Conservation (phyloP, 2,329 filamentous ascomycete species). For the Talaromyces sp. region DNA sequence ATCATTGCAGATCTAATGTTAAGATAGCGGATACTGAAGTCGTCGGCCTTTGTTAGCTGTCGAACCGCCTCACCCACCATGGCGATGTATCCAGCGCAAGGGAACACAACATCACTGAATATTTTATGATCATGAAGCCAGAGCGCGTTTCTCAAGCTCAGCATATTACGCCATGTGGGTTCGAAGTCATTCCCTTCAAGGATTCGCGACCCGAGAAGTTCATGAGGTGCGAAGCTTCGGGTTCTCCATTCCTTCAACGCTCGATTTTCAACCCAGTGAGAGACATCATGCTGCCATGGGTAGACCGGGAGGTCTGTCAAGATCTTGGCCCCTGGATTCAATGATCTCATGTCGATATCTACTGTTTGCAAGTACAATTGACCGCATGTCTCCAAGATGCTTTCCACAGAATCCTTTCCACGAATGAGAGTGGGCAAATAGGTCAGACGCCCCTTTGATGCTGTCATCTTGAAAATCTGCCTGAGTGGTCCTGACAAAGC, state of each 20-base stretch:
- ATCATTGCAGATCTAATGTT: not conserved
- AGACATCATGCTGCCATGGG: not conserved
- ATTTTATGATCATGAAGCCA: constrained; percentile 22
- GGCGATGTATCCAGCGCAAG: not conserved
- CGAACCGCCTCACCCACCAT: constrained; percentile 2
- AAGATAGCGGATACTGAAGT: constrained; percentile 25
- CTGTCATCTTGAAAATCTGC: not conserved
- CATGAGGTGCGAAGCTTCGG: not conserved
- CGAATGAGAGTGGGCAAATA: not conserved
- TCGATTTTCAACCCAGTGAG: not conserved
- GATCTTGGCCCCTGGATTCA: not conserved
- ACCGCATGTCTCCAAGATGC: not conserved
- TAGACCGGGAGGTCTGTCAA: not conserved
- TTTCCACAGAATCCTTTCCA: not conserved
- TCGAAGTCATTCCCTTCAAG: not conserved
- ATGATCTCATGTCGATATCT: not conserved
- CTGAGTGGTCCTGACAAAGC: constrained; percentile 23
- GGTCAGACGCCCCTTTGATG: not conserved
- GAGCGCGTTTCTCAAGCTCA: not conserved
- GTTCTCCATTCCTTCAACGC: not conserved
- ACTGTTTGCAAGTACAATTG: not conserved
- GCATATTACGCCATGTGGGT: constrained; percentile 6
- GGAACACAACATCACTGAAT: not conserved
- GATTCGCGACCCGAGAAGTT: not conserved
- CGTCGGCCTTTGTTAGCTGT: not conserved